Evolutionary conservation across 495 filamentous ascomycete genomes (phyloP).

Genomic region (Neurospora sp.): DNA sequence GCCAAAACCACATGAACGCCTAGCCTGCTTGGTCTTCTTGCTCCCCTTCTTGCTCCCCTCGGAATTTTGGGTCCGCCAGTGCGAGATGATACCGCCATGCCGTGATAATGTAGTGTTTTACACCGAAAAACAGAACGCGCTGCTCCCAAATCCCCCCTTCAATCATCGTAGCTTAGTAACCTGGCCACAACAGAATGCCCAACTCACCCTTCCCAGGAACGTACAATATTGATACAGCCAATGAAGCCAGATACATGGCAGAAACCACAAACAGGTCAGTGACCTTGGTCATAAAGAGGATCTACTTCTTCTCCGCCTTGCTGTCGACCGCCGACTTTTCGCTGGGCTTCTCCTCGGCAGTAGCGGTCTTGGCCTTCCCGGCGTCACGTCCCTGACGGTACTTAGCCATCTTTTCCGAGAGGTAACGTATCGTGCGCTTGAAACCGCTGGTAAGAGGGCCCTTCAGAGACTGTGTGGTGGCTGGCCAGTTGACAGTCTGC

Average conservation of each 20-base stretch:
- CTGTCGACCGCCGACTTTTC: neutral
- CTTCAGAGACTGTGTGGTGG: constrained; percentile 75
- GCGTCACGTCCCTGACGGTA: constrained; percentile 37
- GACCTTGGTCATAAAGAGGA: neutral
- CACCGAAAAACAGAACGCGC: neutral
- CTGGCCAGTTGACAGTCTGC: constrained; percentile 85
- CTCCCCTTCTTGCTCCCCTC: too few relatives aligned
- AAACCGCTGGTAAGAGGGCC: constrained; percentile 67
- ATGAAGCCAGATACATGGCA: neutral
- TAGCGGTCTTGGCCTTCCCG: constrained; percentile 6
- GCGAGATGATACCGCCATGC: neutral
- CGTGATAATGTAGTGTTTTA: neutral
- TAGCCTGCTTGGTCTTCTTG: neutral
- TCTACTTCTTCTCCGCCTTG: constrained; percentile 7
- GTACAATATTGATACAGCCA: neutral
- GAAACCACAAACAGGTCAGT: neutral
- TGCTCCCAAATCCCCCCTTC: neutral
- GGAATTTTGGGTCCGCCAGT: neutral
- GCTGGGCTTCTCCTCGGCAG: neutral
- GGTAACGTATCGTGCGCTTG: constrained; percentile 57
- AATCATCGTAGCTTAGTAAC: neutral
- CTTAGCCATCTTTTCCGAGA: constrained; percentile 77
- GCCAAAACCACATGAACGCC: neutral
- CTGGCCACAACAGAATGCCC: neutral
- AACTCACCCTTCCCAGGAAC: neutral